phyloP scores from a whole-genome alignment of 192 early-diverging fungal species.

The Funneliformis geosporum region DNA sequence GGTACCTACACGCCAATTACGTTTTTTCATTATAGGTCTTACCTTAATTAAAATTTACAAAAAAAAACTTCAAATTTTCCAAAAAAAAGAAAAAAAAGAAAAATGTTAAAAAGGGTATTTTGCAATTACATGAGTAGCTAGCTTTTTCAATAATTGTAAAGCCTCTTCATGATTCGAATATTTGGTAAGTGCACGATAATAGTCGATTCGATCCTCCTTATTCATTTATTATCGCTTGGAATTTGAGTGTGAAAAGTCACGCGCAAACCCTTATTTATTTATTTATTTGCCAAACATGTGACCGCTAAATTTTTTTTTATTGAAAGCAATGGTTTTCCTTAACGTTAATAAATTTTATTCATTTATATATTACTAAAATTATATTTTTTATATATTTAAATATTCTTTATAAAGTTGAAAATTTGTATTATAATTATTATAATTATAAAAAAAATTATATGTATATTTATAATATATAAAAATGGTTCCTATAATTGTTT shows the following conservation, averaged over 20 bases:
- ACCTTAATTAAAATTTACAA: conserved; percentile 43
- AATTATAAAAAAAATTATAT: no score
- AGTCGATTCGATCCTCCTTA: not conserved
- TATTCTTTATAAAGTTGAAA: no score
- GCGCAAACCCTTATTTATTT: no score
- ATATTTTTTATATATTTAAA: no score
- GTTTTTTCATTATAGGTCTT: conserved; percentile 70
- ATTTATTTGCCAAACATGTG: no score
- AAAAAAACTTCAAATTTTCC: not conserved
- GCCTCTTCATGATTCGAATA: conserved; percentile 49
- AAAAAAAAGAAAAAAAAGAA: not conserved
- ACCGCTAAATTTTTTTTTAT: no score
- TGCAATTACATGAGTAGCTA: conserved; percentile 44
- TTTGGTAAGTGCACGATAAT: not conserved
- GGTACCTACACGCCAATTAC: conserved; percentile 54
- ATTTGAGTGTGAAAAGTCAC: not conserved
- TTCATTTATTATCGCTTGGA: not conserved
- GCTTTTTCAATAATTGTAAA: conserved; percentile 39
- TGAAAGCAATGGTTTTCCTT: no score
- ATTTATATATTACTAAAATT: no score
- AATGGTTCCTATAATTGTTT: no score
- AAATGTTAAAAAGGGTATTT: not conserved
- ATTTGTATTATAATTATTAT: no score
- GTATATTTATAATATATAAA: no score
- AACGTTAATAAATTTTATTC: no score